phyloP scores from a whole-genome alignment of 805 yeast genomes.

The Metschnikowia bowlesiae region DNA sequence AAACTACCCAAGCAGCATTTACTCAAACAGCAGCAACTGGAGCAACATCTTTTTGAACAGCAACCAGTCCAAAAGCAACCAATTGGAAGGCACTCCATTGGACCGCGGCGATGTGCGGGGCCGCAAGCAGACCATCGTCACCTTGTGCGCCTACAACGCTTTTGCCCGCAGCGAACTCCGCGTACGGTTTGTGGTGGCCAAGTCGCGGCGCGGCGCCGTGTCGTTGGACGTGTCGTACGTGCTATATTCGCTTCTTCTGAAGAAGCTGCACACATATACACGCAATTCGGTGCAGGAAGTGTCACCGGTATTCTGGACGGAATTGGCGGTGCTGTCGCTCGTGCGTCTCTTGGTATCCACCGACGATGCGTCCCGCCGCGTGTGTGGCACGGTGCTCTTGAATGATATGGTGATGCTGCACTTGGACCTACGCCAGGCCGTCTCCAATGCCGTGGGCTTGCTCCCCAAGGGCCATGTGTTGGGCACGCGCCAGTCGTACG shows the following conservation, averaged over 20 bases:
- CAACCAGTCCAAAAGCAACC: too few species aligned
- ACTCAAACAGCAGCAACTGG: too few species aligned
- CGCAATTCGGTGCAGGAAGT: constrained; percentile 16
- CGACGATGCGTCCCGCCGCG: constrained; percentile 50
- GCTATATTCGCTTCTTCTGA: constrained; percentile 8
- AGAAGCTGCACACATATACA: constrained; percentile 9
- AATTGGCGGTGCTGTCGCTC: constrained; percentile 53
- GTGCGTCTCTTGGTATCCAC: constrained; percentile 52
- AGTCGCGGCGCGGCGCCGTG: constrained; percentile 5
- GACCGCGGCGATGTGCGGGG: constrained; percentile 4
- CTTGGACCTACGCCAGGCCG: constrained; percentile 20
- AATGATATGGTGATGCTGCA: constrained; percentile 33
- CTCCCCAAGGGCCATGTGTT: constrained; percentile 45
- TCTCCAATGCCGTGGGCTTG: constrained; percentile 39
- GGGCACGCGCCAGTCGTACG: constrained; percentile 40
- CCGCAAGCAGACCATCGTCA: constrained; percentile 36
- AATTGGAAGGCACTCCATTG: not conserved
- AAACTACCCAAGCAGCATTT: too few species aligned
- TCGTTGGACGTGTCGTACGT: constrained; percentile 9
- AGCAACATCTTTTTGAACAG: too few species aligned
- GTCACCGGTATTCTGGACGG: constrained; percentile 47
- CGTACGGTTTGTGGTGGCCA: constrained; percentile 46
- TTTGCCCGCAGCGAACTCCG: constrained; percentile 73
- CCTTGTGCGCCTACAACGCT: constrained; percentile 68
- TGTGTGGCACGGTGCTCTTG: constrained; percentile 53